Conservation (phyloP, 495 filamentous ascomycete species). For the Penicillium canariense region DNA sequence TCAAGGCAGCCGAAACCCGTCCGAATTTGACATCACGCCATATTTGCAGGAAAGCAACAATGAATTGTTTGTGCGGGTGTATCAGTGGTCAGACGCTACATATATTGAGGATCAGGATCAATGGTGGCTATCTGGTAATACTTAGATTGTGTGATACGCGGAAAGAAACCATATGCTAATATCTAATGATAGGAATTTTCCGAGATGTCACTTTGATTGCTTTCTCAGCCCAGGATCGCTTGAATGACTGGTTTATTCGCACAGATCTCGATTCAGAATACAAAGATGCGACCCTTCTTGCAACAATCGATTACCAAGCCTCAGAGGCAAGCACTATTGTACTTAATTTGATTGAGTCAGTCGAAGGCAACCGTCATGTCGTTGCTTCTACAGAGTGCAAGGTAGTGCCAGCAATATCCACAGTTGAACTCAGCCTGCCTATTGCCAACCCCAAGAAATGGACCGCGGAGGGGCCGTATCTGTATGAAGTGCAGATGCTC, state of each 20-base stretch:
- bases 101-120: slow-evolving; percentile 67
- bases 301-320: no score
- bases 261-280: neutral
- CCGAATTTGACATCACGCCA: neutral
- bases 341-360: no score
- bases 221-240: neutral
- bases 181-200: neutral
- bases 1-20: neutral
- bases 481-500: neutral
- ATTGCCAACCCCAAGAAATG: neutral
- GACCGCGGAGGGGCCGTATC: neutral
- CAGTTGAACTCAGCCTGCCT: neutral
- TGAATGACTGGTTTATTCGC: neutral
- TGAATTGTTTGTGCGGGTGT: slow-evolving; percentile 55
- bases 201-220: neutral
- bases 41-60: slow-evolving; percentile 28
- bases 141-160: no score
- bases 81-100: slow-evolving; percentile 60
- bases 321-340: no score
- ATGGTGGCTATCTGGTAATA: slow-evolving; percentile 53
- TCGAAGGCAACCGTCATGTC: no score
- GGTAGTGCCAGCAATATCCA: no score
- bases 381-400: no score
- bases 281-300: no score
- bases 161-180: no score